Conservation (phyloP, 331 rosid genomes). For the Telfairia occidentalis region DNA sequence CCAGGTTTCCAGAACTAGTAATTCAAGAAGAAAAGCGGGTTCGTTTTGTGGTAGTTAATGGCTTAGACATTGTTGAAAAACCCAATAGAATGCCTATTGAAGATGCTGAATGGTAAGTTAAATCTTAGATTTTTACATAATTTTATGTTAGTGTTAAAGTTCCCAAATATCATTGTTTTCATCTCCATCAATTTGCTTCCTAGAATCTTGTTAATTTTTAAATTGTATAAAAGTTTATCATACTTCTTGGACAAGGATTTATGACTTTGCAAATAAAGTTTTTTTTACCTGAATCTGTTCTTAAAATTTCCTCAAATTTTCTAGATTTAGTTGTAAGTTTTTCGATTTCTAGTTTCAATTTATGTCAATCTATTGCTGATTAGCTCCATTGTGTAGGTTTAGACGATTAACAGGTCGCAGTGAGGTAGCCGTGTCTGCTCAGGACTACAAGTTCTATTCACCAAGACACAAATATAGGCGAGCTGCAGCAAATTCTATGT, state of each 20-base stretch:
- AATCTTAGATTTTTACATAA: neutral
- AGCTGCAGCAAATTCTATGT: conserved; percentile 39
- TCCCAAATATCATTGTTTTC: neutral
- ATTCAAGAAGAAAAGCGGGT: conserved; percentile 94
- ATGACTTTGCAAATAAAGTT: neutral
- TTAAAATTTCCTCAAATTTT: neutral
- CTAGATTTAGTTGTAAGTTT: neutral
- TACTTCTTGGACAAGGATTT: no score
- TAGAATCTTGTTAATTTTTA: no score
- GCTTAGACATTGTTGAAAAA: conserved; percentile 72
- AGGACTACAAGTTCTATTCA: conserved; percentile 79
- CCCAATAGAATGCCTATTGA: conserved; percentile 57
- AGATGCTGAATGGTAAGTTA: conserved; percentile 75
- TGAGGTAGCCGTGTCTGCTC: conserved; percentile 63
- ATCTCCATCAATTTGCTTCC: neutral
- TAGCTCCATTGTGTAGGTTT: conserved; percentile 43
- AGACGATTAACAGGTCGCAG: conserved; percentile 83
- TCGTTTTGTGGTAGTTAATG: conserved; percentile 93
- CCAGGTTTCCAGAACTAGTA: conserved; percentile 83
- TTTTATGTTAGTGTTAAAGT: neutral
- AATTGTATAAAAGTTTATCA: no score
- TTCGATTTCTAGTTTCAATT: conserved; percentile 6
- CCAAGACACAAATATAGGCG: conserved; percentile 93
- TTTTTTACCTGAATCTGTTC: neutral
- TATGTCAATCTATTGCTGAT: neutral